Evolutionary conservation across 352 stramenopile genomes (phyloP).

Genomic region (Peronospora farinosa): DNA sequence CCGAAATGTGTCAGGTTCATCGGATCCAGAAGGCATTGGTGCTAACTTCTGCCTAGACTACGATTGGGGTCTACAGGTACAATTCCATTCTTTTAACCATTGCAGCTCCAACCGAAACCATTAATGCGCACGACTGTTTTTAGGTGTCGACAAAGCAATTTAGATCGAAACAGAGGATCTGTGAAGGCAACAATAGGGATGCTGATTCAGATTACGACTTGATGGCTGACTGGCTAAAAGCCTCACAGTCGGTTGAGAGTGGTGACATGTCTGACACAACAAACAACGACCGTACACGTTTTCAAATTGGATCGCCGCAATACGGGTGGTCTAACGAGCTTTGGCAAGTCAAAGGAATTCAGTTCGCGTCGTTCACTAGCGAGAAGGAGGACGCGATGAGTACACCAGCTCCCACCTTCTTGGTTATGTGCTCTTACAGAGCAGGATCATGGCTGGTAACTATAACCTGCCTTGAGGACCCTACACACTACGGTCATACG

Average conservation of each 20-base stretch:
- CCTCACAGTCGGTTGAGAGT: slow-evolving; percentile 15
- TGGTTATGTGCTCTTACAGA: slow-evolving; percentile 62
- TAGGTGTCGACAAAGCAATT: slow-evolving; percentile 16
- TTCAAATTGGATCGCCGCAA: slow-evolving; percentile 54
- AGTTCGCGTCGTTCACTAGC: slow-evolving; percentile 61
- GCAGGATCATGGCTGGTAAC: slow-evolving; percentile 67
- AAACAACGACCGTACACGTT: slow-evolving; percentile 33
- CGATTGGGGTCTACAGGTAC: slow-evolving; percentile 50
- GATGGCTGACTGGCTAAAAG: slow-evolving; percentile 35
- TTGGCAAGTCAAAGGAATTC: slow-evolving; percentile 78
- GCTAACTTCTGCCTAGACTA: slow-evolving; percentile 63
- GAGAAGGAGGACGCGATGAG: slow-evolving; percentile 8
- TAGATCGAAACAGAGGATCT: slow-evolving; percentile 1
- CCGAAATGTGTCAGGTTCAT: slow-evolving; percentile 36
- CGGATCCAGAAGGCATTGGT: slow-evolving; percentile 47
- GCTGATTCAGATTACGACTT: slow-evolving; percentile 4
- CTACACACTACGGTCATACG: slow-evolving; percentile 15
- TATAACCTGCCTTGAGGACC: slow-evolving; percentile 60
- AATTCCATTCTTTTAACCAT: slow-evolving; percentile 1
- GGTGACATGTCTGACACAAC: not conserved
- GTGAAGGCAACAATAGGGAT: not conserved
- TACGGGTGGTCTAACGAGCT: slow-evolving; percentile 75
- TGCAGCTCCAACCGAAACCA: not conserved
- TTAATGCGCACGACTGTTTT: slow-evolving; percentile 1
- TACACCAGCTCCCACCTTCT: slow-evolving; percentile 36